Evolutionary conservation across 768 basidiomycete species (phyloP), one percentile per base, ranked within the genome.

Genomic region (Tremella yokohamensis): DNA sequence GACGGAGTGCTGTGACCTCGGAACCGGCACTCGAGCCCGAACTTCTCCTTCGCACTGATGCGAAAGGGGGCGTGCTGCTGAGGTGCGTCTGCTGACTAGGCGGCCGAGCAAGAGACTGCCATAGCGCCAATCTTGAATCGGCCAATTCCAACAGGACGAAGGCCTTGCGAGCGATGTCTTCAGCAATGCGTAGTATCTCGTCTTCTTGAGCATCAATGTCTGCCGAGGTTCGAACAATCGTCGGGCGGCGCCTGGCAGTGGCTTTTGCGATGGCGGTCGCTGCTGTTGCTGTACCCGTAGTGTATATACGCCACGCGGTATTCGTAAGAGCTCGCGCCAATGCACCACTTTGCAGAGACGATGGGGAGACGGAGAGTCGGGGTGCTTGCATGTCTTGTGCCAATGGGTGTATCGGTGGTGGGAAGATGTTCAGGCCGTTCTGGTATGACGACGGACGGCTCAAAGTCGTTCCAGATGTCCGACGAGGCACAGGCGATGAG

Each of bases 151-250:
- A 88, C 58, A 98, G 79, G 52, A 93, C 91, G 60, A 89, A 86
- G 34, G 94, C 94, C 82, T 98, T 99, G 81, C 96, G 90, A 34
- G 93, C 94, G 2, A 93, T 79, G 62, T 93, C 88, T 72, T 98
- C 94, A 42, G 98, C 79, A 18, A 79, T 76, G 1, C 81, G 83
- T n/a, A 96, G 78, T n/a, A 96, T 76, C 59, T 84, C 84, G 60
- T 94, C 89, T 65, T 96, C 91, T 4, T 51, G 66, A 6, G 68
- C 57, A 55, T 75, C 72, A 26, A 67, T 56, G 20, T 66, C 60
- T n/a, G 50, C 61, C 25, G 51, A 52, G 8, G 38, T 39, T 54
- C 69, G 56, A 37, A 64, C 11, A 40, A 72, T 66, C n/a, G 56
- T 65, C 2, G 65, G 60, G 8, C 63, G 55, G 19, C 65, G 56